Percentiles rank a stretch among this genome's conserved stretches.
Conservation (phyloP, 2,329 filamentous ascomycete species). For the Trichoderma cornu-damae region DNA sequence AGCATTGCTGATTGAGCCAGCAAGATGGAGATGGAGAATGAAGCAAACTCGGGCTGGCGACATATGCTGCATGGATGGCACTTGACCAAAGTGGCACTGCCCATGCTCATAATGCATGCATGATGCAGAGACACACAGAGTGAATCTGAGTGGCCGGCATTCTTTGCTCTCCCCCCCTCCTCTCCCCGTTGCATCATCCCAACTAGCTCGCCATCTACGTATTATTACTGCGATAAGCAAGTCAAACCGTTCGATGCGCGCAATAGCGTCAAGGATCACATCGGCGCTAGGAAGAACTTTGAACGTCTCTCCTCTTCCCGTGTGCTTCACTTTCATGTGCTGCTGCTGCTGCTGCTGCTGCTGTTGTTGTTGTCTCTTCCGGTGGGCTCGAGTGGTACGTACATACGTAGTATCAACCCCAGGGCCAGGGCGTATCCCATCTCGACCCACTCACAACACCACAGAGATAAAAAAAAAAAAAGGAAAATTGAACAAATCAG, state of each 20-base stretch:
- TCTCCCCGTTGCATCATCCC: background rate
- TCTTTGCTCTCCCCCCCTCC: background rate
- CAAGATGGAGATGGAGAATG: slow-evolving; percentile 12
- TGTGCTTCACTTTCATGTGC: background rate
- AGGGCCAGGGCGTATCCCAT: too few species aligned
- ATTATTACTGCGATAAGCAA: background rate
- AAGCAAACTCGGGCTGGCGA: slow-evolving; percentile 8
- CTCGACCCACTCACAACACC: background rate
- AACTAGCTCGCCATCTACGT: background rate
- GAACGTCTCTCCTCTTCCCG: background rate
- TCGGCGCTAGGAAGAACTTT: background rate
- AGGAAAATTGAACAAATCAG: slow-evolving; percentile 10
- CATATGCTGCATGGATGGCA: background rate
- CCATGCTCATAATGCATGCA: background rate
- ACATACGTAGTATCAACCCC: too few species aligned
- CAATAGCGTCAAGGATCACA: background rate
- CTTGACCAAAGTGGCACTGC: background rate
- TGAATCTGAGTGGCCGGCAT: background rate
- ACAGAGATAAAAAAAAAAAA: slow-evolving; percentile 12
- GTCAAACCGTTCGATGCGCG: background rate
- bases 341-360: too few species aligned
- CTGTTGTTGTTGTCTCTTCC: background rate
- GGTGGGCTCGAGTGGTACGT: too few species aligned
- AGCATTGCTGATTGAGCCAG: slow-evolving; percentile 7
- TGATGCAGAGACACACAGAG: background rate